Evolutionary conservation across 805 yeast genomes (phyloP), one percentile per base, ranked within the genome.

Genomic region (Cyberlindnera americana): DNA sequence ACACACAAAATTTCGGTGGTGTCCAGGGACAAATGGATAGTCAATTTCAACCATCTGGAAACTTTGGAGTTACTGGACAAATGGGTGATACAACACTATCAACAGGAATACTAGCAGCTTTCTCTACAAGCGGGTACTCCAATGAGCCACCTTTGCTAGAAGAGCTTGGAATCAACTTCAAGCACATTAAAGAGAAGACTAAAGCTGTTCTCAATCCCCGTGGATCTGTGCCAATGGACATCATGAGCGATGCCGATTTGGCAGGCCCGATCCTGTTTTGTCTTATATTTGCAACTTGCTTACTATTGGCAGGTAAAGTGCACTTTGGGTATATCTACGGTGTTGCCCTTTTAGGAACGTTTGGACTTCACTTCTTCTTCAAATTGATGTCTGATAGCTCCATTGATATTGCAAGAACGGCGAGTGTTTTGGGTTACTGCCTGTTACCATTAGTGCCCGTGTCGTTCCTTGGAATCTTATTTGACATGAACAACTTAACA

Each of bases 271-370:
- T 93, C 23, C 66, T 93, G 29, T 93, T 91, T 61, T 91, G 91
- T 55, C 67, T 93, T 37, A 62, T 88, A 41, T 91, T 91, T 58
- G 99, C 96, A 16, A 74, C 89, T 1, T 78, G 83, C 44, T 67
- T 93, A 38, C 66, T 91, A 36, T 69, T 90, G 31, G 81, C 95
- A 1, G 98, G 99, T 5, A 93, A 91, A 61, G 85, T 91, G 13
- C 98, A 93, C 61, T 93, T 93, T 59, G 98, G 98, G 2, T 93
- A 93, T 61, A 85, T 93, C 35, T 93, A 93, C 57, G 98, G 99
- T 28, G 95, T 93, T 29, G 98, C 96, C 0, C 65, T 93, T 30
- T 80, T 91, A 52, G 99, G 99, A 14, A 83, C 95, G 2, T 59
- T 87, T 13, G 79, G 95, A 23, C 75, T 89, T 49, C 97, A 90